Conservation (phyloP, 768 basidiomycete genomes). For the Kockovaella imperatae region DNA sequence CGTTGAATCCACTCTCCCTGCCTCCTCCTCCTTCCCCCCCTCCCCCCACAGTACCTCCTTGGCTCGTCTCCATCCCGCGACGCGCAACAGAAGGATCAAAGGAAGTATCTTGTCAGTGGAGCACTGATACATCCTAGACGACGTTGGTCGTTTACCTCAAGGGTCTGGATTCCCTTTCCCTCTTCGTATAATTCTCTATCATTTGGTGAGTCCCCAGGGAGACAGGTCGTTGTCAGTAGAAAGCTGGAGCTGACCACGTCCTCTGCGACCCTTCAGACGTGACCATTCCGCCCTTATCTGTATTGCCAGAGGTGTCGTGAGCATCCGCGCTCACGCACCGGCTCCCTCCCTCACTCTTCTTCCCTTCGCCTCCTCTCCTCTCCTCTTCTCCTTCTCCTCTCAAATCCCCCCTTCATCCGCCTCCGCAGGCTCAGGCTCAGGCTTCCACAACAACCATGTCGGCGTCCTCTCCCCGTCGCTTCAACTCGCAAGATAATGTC, state of each 20-base stretch:
- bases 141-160: too few relatives aligned
- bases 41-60: background rate
- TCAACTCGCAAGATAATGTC: background rate
- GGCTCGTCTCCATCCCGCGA: constrained; percentile 7
- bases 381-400: background rate
- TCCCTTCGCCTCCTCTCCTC: constrained; percentile 1
- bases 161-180: too few relatives aligned
- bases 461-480: constrained; percentile 1
- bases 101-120: too few relatives aligned
- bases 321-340: too few relatives aligned
- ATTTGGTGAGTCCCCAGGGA: too few relatives aligned
- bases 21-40: too few relatives aligned
- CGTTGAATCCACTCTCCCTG: too few relatives aligned
- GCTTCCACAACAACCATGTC: background rate
- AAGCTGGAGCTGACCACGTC: too few relatives aligned
- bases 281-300: constrained; percentile 8
- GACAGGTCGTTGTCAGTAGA: too few relatives aligned
- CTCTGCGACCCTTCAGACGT: constrained; percentile 5
- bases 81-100: too few relatives aligned
- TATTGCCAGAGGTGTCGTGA: background rate
- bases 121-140: too few relatives aligned
- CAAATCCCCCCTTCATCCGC: background rate
- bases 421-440: background rate
- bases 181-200: too few relatives aligned
- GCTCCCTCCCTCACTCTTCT: constrained; percentile 11